Percentiles rank a stretch among this genome's conserved stretches.
Conservation (phyloP, 305 asterid species). For the Rubia tinctorum region DNA sequence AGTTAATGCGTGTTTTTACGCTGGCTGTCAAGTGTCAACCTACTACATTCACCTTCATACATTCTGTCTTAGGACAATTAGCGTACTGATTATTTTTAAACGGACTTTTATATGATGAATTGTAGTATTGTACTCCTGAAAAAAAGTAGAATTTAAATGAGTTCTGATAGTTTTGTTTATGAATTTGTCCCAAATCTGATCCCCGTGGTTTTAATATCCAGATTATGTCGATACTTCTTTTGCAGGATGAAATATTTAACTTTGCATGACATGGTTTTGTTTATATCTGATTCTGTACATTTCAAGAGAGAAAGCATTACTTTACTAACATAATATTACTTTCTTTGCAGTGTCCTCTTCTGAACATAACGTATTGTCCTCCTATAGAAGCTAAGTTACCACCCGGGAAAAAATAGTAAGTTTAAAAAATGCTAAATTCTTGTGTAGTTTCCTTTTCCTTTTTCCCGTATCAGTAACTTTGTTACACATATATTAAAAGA, state of each 20-base stretch:
- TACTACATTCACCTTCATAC: too few species aligned
- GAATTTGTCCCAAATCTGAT: background rate
- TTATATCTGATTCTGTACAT: background rate
- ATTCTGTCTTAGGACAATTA: too few species aligned
- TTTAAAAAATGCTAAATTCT: constrained; percentile 3
- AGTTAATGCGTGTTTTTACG: too few species aligned
- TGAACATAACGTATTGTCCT: constrained; percentile 92
- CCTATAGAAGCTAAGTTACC: constrained; percentile 80
- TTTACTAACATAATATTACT: too few species aligned
- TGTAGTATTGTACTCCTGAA: too few species aligned
- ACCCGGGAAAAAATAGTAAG: constrained; percentile 74
- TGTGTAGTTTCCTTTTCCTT: background rate
- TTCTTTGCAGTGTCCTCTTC: constrained; percentile 75
- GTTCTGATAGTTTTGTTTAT: background rate
- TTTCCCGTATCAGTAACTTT: background rate
- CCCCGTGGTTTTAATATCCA: background rate
- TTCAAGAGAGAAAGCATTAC: background rate
- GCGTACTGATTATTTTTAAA: too few species aligned
- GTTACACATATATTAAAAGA: background rate
- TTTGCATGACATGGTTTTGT: background rate
- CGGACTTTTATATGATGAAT: background rate
- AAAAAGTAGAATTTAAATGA: background rate
- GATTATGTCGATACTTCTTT: background rate
- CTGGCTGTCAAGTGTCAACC: too few species aligned
- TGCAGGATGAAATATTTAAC: background rate